Evolutionary conservation across 345 rosid species (phyloP), one percentile per base, ranked within the genome.

Genomic region (Draba incana): DNA sequence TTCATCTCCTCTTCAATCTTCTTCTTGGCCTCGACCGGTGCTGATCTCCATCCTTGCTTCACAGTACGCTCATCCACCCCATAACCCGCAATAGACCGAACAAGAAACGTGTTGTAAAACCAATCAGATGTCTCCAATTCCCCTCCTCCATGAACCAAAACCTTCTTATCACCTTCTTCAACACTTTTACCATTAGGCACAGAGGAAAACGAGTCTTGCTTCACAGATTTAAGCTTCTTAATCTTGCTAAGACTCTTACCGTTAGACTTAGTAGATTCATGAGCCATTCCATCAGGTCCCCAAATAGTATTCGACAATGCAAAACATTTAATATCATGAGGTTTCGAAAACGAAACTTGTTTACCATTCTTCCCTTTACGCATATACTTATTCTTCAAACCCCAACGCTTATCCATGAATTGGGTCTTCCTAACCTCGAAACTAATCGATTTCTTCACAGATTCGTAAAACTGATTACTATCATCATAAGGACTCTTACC

Each of bases 321-420:
- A 8, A 63, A 78, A 11, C 72, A 10, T 39, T 69, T 74, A 5
- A 42, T 13, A 11, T 83, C 89, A 53, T 83, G 89, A 6, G 80
- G 48, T 25, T 76, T 83, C 0, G 67, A 6, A 10, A 81, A 76
- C 25, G 20, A 20, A 20, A 20, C 20, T 28, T 28, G 71, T 25
- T 66, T 74, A 20, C 80, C 80, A 3, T 58, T 64, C 16, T 69
- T 77, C 2, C 71, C 71, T 62, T 58, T 82, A 5, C 50, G 52
- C 1, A 60, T 54, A 52, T 65, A 85, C 71, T 83, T 83, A 62
- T 76, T 79, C 75, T 66, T 83, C n/a, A 85, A 56, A 10, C 83
- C 71, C 69, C 80, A 70, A 42, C 83, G 48, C 53, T 85, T 85
- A 14, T 85, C 86, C 48, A 6, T 66, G 23, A 83, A 62, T 37